These are phyloP conservation scores for Rhodotorula sp. DNA, from an alignment of 1,284 basidiomycete species.

Conservation along the genomic window DNA sequence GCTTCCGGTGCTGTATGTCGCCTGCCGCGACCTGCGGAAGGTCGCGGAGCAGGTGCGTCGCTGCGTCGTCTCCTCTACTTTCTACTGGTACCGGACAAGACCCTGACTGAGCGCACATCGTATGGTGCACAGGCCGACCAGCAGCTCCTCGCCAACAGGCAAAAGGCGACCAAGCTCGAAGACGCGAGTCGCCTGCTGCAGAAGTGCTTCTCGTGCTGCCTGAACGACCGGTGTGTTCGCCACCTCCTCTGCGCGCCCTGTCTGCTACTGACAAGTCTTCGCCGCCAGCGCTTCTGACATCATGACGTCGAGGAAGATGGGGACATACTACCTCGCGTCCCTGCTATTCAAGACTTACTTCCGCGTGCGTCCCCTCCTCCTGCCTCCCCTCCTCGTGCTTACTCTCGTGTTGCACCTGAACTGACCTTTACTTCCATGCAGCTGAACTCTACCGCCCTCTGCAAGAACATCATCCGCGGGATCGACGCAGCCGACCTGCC, in stretches of 20 bases:
- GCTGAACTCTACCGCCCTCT: constrained; percentile 86
- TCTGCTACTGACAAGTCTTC: background rate
- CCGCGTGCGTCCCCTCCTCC: constrained; percentile 61
- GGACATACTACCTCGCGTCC: constrained; percentile 91
- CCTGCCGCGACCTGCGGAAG: constrained; percentile 42
- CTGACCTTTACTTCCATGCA: constrained; percentile 48
- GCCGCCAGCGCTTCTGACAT: constrained; percentile 11
- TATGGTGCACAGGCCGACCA: constrained; percentile 24
- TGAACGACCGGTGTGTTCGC: constrained; percentile 74
- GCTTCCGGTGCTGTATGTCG: constrained; percentile 41
- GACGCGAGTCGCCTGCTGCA: constrained; percentile 87
- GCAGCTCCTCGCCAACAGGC: constrained; percentile 37
- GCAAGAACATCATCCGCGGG: constrained; percentile 88
- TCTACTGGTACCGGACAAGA: too few relatives aligned
- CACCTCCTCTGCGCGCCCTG: too few relatives aligned
- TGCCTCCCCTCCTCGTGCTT: background rate
- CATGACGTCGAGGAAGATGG: constrained; percentile 55
- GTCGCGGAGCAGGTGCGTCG: constrained; percentile 35
- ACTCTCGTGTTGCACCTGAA: too few relatives aligned
- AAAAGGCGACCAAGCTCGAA: constrained; percentile 75
- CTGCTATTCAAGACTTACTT: constrained; percentile 94
- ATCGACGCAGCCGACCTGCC: constrained; percentile 79
- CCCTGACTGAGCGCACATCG: too few relatives aligned
- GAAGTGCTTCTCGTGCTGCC: constrained; percentile 87
- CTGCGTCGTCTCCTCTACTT: background rate